Percentiles rank a stretch among this genome's conserved stretches.
Evolutionary conservation across 2,329 filamentous ascomycete genomes (phyloP).

Genomic region (Trichoderma breve): DNA sequence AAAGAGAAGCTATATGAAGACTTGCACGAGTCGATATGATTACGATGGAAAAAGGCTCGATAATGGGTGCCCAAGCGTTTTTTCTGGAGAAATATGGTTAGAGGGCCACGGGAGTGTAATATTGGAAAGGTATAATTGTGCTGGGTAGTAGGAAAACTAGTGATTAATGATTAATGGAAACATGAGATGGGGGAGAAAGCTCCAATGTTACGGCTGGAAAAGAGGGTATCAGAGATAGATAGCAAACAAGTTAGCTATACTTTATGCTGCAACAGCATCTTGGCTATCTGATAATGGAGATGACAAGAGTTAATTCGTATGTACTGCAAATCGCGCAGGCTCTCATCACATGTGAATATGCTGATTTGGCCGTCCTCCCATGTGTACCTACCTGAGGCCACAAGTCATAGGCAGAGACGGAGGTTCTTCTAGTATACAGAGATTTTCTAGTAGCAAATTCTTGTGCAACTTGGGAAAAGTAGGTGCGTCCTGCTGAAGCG

Average conservation of each 20-base stretch:
- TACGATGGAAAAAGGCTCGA: not conserved
- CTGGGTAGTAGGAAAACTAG: constrained; percentile 13
- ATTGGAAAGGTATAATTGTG: constrained; percentile 8
- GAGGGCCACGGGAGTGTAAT: not conserved
- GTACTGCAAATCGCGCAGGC: not conserved
- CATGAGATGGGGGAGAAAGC: constrained; percentile 6
- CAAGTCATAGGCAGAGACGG: no score
- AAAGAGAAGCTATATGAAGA: not conserved
- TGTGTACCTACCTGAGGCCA: not conserved
- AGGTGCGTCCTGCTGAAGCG: not conserved
- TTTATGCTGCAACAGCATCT: not conserved
- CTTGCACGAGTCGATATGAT: not conserved
- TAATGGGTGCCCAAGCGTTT: not conserved
- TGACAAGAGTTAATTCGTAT: not conserved
- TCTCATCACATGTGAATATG: not conserved
- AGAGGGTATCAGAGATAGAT: constrained; percentile 3
- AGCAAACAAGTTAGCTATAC: constrained; percentile 7
- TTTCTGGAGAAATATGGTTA: constrained; percentile 1
- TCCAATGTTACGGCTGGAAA: not conserved
- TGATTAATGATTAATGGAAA: constrained; percentile 21
- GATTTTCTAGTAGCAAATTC: not conserved
- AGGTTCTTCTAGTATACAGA: no score
- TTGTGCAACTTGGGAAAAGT: not conserved
- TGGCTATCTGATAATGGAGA: not conserved
- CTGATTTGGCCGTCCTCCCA: not conserved